A percentile compares a stretch with the other conserved stretches of the same genome.
Evolutionary conservation across 495 filamentous ascomycete genomes (phyloP).

Genomic region (Aspergillus ellipticus): DNA sequence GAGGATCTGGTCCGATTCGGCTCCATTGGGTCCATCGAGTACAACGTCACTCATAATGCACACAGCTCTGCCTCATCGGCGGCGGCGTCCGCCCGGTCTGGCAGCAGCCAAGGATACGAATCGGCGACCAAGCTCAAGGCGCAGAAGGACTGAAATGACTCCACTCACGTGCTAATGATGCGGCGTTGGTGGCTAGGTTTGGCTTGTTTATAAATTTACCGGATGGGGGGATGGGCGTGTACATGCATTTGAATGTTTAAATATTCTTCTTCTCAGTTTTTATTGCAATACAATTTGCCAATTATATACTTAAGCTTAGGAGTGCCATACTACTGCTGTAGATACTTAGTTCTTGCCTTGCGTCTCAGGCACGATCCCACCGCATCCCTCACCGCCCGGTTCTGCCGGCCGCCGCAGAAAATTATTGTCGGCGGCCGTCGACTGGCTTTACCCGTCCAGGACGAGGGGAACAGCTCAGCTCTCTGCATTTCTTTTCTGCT

Average conservation of each 20-base stretch:
- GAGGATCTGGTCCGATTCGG: constrained; percentile 17
- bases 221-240: neutral
- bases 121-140: constrained; percentile 12
- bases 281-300: neutral
- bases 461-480: neutral
- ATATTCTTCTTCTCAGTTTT: neutral
- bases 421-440: constrained; percentile 19
- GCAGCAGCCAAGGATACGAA: constrained; percentile 18
- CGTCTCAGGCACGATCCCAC: constrained; percentile 4
- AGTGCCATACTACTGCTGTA: no score
- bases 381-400: constrained; percentile 20
- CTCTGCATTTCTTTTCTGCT: neutral
- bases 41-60: constrained; percentile 10
- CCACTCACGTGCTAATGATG: neutral
- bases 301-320: neutral
- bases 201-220: neutral
- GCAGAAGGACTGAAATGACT: constrained; percentile 3
- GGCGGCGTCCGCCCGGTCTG: constrained; percentile 17
- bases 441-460: neutral
- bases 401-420: constrained; percentile 25
- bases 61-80: constrained; percentile 9
- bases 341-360: neutral
- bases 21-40: constrained; percentile 24
- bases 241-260: neutral
- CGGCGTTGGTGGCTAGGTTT: neutral